Percentiles rank a stretch among this genome's conserved stretches.
phyloP scores from a whole-genome alignment of 179 eudicot genomes.

The Silene coronaria region DNA sequence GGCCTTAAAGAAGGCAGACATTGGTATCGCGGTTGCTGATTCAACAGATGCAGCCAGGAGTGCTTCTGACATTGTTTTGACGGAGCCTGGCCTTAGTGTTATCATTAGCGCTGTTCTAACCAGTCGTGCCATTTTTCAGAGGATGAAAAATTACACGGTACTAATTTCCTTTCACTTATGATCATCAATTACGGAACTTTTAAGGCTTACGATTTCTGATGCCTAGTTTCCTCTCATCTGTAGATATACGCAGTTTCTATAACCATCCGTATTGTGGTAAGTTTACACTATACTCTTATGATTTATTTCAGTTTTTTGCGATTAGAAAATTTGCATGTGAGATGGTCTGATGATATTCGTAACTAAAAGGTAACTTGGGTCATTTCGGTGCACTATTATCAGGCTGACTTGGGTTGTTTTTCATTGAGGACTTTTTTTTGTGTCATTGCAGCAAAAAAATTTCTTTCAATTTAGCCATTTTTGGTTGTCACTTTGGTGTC shows the following conservation, averaged over 20 bases:
- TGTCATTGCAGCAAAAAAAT: no score
- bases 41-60: slow-evolving; percentile 42
- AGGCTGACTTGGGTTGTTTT: no score
- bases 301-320: no score
- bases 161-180: neutral
- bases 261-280: slow-evolving; percentile 70
- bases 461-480: no score
- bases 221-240: slow-evolving; percentile 7
- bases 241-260: slow-evolving; percentile 73
- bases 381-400: no score
- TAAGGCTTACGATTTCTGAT: neutral
- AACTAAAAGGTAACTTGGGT: no score
- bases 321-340: no score
- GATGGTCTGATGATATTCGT: no score
- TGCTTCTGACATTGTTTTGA: slow-evolving; percentile 49
- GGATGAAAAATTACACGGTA: slow-evolving; percentile 78
- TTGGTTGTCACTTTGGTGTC: no score
- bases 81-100: slow-evolving; percentile 69
- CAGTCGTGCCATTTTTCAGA: slow-evolving; percentile 62
- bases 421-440: no score
- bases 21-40: slow-evolving; percentile 31
- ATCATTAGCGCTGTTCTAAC: slow-evolving; percentile 67
- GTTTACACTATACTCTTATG: slow-evolving; percentile 11
- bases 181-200: neutral
- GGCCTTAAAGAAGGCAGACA: slow-evolving; percentile 40